A percentile compares a stretch with the other conserved stretches of the same genome.
phyloP scores from a whole-genome alignment of 192 early-diverging fungal species.

The Mortierella alpina region DNA sequence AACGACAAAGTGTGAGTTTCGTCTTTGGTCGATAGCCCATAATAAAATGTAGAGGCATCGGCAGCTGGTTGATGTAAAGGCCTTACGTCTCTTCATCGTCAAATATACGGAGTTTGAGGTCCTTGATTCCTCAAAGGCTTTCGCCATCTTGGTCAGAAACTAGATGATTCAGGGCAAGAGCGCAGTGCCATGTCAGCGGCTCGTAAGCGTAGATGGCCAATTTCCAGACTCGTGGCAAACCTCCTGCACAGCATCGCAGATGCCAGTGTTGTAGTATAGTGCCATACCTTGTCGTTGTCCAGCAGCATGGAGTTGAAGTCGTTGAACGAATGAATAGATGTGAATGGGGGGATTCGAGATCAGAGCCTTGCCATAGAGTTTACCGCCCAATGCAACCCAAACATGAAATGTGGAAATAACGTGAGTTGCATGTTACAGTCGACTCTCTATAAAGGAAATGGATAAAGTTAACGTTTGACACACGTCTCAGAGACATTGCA shows the following conservation, averaged over 20 bases:
- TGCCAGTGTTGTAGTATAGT: not conserved
- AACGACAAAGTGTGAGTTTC: not conserved
- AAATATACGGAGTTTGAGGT: slow-evolving; percentile 37
- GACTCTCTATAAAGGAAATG: no score
- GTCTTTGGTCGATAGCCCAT: not conserved
- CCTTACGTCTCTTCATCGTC: slow-evolving; percentile 51
- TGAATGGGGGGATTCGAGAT: not conserved
- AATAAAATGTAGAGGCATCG: not conserved
- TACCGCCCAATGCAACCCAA: no score
- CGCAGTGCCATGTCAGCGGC: no score
- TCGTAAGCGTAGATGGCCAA: not conserved
- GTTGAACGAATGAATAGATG: not conserved
- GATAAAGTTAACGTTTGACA: no score
- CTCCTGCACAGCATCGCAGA: not conserved
- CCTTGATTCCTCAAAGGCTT: slow-evolving; percentile 51
- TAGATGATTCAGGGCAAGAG: not conserved
- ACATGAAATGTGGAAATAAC: no score
- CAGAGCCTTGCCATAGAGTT: no score
- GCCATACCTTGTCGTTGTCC: slow-evolving; percentile 42
- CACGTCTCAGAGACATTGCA: no score
- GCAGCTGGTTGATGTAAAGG: no score
- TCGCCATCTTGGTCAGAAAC: slow-evolving; percentile 50
- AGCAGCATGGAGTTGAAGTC: slow-evolving; percentile 20
- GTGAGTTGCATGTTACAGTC: no score
- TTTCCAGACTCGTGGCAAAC: not conserved